Evolutionary conservation across 2,329 filamentous ascomycete genomes (phyloP).

Genomic region (Sporothrix humicola): DNA sequence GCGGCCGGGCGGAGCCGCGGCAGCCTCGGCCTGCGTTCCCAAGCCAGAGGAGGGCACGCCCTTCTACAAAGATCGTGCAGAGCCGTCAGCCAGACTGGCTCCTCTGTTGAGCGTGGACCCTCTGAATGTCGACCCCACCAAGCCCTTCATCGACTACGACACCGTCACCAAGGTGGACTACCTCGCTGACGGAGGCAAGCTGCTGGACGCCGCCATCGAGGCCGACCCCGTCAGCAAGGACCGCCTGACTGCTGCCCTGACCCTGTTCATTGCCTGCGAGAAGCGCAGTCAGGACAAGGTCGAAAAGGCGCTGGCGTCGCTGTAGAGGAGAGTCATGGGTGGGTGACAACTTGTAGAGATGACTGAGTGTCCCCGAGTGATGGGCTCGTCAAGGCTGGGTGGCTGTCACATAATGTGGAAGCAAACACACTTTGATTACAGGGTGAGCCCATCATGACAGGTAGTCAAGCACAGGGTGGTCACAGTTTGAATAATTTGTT

Average conservation of each 20-base stretch:
- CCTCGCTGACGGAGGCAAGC: conserved; percentile 52
- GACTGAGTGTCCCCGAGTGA: not conserved
- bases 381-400: not conserved
- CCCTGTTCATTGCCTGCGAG: conserved; percentile 48
- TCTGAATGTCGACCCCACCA: conserved; percentile 40
- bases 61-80: conserved; percentile 48
- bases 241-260: conserved; percentile 49
- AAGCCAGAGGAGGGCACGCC: conserved; percentile 46
- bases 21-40: conserved; percentile 42
- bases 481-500: not conserved
- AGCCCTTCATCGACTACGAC: too few species aligned
- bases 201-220: conserved; percentile 51
- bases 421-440: not conserved
- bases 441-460: not conserved
- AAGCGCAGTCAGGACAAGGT: conserved; percentile 43
- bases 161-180: conserved; percentile 51
- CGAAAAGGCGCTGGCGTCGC: conserved; percentile 40
- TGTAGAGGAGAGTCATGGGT: conserved; percentile 20
- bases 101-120: conserved; percentile 49
- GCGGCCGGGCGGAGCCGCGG: conserved; percentile 44
- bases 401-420: not conserved
- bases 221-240: conserved; percentile 47
- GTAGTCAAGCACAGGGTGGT: not conserved
- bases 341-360: not conserved
- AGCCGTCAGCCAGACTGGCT: conserved; percentile 46